phyloP scores from a whole-genome alignment of 2,329 filamentous ascomycete species.

The Colletotrichum kahawae region DNA sequence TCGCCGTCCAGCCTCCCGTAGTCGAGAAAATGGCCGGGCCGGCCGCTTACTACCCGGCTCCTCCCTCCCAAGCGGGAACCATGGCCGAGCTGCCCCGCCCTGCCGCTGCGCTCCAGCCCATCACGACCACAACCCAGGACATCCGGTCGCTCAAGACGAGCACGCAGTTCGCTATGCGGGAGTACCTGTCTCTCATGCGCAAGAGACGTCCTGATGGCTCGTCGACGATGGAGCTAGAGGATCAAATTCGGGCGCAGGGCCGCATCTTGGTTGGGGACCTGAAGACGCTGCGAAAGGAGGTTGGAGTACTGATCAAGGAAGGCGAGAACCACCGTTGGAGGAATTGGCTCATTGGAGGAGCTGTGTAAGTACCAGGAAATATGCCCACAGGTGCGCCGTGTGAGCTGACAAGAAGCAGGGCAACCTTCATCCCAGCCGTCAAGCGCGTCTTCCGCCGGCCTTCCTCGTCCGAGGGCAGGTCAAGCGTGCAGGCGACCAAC shows the following conservation, averaged over 20 bases:
- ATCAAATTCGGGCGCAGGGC: conserved; percentile 47
- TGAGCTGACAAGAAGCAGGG: conserved; percentile 35
- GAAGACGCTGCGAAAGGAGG: conserved; percentile 46
- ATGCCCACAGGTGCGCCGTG: neutral
- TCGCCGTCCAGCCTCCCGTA: neutral
- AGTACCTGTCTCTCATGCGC: conserved; percentile 38
- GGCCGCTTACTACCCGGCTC: conserved; percentile 1
- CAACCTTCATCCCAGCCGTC: conserved; percentile 56
- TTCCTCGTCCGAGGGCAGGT: conserved; percentile 36
- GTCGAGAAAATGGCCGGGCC: conserved; percentile 15
- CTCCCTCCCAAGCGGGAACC: neutral
- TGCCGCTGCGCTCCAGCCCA: conserved; percentile 8
- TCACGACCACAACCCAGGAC: conserved; percentile 28
- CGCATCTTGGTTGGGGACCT: conserved; percentile 49
- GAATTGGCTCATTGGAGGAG: conserved; percentile 55
- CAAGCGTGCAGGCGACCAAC: conserved; percentile 40
- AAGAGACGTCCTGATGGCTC: conserved; percentile 33
- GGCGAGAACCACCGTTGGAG: conserved; percentile 58
- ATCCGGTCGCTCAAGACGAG: conserved; percentile 36
- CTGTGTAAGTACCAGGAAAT: conserved; percentile 46
- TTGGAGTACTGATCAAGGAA: conserved; percentile 46
- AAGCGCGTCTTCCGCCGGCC: conserved; percentile 56
- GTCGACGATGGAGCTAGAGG: conserved; percentile 42
- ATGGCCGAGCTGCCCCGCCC: conserved; percentile 2
- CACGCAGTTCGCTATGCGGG: conserved; percentile 39